phyloP scores from a whole-genome alignment of 2,329 filamentous ascomycete species.

The Epichloe typhina region DNA sequence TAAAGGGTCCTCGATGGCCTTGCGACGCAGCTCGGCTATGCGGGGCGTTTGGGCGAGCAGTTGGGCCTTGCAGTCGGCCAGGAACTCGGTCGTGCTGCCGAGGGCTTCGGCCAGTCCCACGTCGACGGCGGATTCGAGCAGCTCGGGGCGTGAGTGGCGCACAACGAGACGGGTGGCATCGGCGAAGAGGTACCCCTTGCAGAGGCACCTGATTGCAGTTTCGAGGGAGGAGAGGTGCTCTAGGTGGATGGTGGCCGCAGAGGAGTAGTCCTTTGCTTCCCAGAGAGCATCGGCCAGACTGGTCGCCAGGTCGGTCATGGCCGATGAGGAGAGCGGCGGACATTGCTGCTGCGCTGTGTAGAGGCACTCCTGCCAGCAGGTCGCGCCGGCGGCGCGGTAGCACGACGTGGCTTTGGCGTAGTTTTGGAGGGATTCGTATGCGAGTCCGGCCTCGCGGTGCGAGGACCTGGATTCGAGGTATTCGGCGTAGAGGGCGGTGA shows the following conservation, averaged over 20 bases:
- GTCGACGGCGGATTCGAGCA: conserved; percentile 61
- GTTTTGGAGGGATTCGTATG: conserved; percentile 74
- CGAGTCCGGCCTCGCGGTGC: conserved; percentile 76
- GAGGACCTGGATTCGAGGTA: conserved; percentile 62
- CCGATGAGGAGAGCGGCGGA: conserved; percentile 44
- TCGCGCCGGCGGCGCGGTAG: conserved; percentile 65
- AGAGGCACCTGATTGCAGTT: conserved; percentile 61
- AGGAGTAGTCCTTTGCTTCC: conserved; percentile 72
- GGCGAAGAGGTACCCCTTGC: conserved; percentile 75
- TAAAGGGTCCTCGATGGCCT: conserved; percentile 73
- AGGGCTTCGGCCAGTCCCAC: conserved; percentile 67
- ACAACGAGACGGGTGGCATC: conserved; percentile 73
- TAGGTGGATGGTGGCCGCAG: conserved; percentile 66
- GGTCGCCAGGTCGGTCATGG: conserved; percentile 55
- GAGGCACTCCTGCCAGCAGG: conserved; percentile 82
- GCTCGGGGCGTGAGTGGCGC: conserved; percentile 42
- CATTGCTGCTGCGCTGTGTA: conserved; percentile 58
- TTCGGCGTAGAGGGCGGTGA: conserved; percentile 69
- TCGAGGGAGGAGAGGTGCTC: conserved; percentile 68
- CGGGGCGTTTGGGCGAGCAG: conserved; percentile 75
- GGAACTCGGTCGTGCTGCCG: conserved; percentile 72
- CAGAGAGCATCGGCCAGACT: conserved; percentile 64
- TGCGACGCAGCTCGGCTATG: conserved; percentile 65
- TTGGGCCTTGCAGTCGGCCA: conserved; percentile 85
- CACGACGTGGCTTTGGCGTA: conserved; percentile 64